Evolutionary conservation across 768 basidiomycete species (phyloP).

Genomic region (Neoboletus subvelutipes): DNA sequence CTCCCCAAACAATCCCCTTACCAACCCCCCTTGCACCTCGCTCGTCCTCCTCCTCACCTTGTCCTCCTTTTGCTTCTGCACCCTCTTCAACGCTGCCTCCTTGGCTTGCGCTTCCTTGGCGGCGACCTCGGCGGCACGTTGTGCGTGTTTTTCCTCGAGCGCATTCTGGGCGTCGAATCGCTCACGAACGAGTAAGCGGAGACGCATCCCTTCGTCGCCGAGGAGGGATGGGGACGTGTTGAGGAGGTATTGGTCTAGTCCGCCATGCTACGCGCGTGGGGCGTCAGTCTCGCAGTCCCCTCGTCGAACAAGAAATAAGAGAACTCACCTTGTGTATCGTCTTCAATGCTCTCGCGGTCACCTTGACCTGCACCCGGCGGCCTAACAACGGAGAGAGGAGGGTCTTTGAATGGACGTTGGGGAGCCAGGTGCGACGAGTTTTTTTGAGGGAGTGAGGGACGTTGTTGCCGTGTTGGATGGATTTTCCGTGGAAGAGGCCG

Average conservation of each 20-base stretch:
- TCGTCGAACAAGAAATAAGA: background rate
- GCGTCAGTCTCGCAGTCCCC: background rate
- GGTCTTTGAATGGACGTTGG: slow-evolving; percentile 80
- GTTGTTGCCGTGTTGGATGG: slow-evolving; percentile 81
- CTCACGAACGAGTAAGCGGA: slow-evolving; percentile 44
- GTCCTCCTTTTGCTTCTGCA: slow-evolving; percentile 7
- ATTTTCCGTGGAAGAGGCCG: slow-evolving; percentile 82
- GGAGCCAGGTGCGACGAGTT: slow-evolving; percentile 85
- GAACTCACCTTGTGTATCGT: slow-evolving; percentile 71
- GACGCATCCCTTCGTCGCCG: slow-evolving; percentile 42
- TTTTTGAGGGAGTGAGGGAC: slow-evolving; percentile 88
- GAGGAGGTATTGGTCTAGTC: slow-evolving; percentile 67
- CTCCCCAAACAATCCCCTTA: slow-evolving; percentile 20
- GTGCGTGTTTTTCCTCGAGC: slow-evolving; percentile 17
- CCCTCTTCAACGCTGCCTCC: slow-evolving; percentile 11
- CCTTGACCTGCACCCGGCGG: slow-evolving; percentile 57
- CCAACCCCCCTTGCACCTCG: slow-evolving; percentile 10
- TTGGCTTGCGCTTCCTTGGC: slow-evolving; percentile 13
- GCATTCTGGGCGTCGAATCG: slow-evolving; percentile 23
- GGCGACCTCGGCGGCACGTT: slow-evolving; percentile 20
- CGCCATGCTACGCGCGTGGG: slow-evolving; percentile 48
- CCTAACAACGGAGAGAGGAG: slow-evolving; percentile 66
- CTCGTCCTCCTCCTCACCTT: background rate
- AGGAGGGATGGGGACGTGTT: slow-evolving; percentile 41
- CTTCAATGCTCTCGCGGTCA: slow-evolving; percentile 73